Conservation (phyloP, 2,329 filamentous ascomycete genomes). For the Hymenoscyphus occultus region DNA sequence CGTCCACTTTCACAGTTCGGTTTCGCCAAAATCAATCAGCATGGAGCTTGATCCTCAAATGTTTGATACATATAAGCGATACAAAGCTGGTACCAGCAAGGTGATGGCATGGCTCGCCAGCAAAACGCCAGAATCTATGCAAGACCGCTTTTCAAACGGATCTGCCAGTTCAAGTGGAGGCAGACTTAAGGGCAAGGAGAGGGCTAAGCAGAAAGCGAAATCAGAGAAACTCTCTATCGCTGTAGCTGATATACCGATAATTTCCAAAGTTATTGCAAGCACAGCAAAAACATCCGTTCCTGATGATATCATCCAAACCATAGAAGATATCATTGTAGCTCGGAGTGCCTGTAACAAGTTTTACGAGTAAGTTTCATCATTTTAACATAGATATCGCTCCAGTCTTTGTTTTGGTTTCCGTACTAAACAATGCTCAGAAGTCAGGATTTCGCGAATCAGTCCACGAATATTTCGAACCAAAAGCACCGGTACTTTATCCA, state of each 20-base stretch:
- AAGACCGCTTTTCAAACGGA: background rate
- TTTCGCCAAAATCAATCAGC: background rate
- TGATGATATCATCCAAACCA: background rate
- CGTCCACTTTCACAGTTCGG: background rate
- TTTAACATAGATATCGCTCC: no score
- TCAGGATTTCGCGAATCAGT: no score
- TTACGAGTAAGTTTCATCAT: background rate
- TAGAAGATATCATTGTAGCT: slow-evolving; percentile 6
- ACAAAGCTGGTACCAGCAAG: slow-evolving; percentile 8
- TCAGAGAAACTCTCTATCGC: background rate
- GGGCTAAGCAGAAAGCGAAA: no score
- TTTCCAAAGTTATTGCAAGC: background rate
- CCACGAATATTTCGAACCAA: no score
- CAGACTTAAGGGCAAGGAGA: background rate
- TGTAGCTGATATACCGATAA: background rate
- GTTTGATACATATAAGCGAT: slow-evolving; percentile 5
- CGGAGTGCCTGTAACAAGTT: slow-evolving; percentile 3
- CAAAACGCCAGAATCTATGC: background rate
- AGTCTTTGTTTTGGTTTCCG: background rate
- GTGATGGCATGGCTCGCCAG: slow-evolving; percentile 6
- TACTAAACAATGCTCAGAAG: no score
- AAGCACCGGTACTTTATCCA: no score
- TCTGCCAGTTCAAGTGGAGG: slow-evolving; percentile 1
- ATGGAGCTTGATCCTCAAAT: background rate
- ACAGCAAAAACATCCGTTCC: background rate